Evolutionary conservation across 2,329 filamentous ascomycete species (phyloP).

Genomic region (Cladosporium sp.): DNA sequence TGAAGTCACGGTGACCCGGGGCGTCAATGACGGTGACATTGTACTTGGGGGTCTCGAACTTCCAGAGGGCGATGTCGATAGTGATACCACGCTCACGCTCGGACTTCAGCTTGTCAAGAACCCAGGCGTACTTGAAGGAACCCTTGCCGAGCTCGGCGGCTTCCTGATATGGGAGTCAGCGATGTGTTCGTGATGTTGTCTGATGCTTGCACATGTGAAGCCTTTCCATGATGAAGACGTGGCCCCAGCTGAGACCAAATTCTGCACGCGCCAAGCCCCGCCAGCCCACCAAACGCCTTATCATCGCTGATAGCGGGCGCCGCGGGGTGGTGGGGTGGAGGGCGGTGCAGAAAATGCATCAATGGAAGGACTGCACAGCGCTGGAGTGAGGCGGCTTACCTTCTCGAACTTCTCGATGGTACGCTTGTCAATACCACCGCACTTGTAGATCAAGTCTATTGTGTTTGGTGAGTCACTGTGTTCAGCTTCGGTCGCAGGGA

Average conservation of each 20-base stretch:
- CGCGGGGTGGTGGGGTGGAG: conserved; percentile 9
- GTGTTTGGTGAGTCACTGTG: conserved; percentile 51
- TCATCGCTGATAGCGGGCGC: conserved; percentile 11
- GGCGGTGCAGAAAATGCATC: conserved; percentile 6
- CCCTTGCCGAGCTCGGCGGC: conserved; percentile 99
- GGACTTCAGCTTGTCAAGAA: conserved; percentile 99
- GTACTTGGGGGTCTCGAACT: conserved; percentile 93
- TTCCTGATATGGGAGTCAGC: conserved; percentile 61
- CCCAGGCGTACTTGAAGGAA: conserved; percentile 99
- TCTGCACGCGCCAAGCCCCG: conserved; percentile 5
- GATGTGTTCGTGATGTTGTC: not conserved
- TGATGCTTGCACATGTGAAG: not conserved
- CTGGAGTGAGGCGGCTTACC: conserved; percentile 52
- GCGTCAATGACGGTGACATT: conserved; percentile 58
- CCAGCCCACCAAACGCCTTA: not conserved
- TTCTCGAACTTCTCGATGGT: conserved; percentile 99
- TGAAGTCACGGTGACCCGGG: conserved; percentile 99
- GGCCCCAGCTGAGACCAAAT: too few relatives aligned
- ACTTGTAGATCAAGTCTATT: conserved; percentile 99
- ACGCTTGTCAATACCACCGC: conserved; percentile 99
- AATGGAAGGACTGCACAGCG: conserved; percentile 13
- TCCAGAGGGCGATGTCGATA: conserved; percentile 99
- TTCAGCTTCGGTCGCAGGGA: conserved; percentile 26
- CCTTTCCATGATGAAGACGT: not conserved
- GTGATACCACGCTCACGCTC: conserved; percentile 99